A percentile compares a stretch with the other conserved stretches of the same genome.
Evolutionary conservation across 768 basidiomycete species (phyloP).

Genomic region (Hygrocybe punicea): DNA sequence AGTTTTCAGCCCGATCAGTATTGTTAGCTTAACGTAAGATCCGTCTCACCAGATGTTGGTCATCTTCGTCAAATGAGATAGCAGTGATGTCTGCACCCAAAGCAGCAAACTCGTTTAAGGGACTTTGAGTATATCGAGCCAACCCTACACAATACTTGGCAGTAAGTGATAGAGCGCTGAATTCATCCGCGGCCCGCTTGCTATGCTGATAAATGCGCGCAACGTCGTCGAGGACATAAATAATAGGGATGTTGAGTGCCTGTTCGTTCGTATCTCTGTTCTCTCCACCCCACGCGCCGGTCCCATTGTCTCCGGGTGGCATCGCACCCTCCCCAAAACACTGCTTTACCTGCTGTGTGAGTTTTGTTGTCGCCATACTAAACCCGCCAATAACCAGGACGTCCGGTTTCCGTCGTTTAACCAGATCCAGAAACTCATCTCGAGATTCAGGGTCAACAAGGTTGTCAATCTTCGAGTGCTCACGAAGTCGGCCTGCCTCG

Average conservation of each 20-base stretch:
- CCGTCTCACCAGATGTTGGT: slow-evolving; percentile 73
- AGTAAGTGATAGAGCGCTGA: slow-evolving; percentile 67
- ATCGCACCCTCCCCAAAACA: slow-evolving; percentile 35
- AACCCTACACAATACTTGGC: slow-evolving; percentile 93
- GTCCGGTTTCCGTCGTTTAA: slow-evolving; percentile 79
- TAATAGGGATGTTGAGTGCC: slow-evolving; percentile 62
- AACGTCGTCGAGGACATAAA: slow-evolving; percentile 86
- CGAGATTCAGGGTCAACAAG: slow-evolving; percentile 65
- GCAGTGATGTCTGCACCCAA: slow-evolving; percentile 81
- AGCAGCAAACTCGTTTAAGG: slow-evolving; percentile 90
- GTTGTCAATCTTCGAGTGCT: slow-evolving; percentile 86
- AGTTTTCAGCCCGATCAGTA: background rate
- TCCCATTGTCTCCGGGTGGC: slow-evolving; percentile 22
- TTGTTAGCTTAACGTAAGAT: no score
- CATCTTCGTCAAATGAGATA: slow-evolving; percentile 79
- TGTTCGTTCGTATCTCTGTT: slow-evolving; percentile 37
- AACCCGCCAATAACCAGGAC: slow-evolving; percentile 90
- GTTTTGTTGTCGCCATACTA: slow-evolving; percentile 72
- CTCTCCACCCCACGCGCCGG: slow-evolving; percentile 24
- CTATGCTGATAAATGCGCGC: slow-evolving; percentile 94
- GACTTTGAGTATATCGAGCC: slow-evolving; percentile 90
- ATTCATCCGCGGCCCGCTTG: slow-evolving; percentile 79
- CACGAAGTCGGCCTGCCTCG: slow-evolving; percentile 84
- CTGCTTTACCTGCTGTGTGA: slow-evolving; percentile 63
- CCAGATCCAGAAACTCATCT: slow-evolving; percentile 76